Base-by-base conservation (phyloP, 2,329 filamentous ascomycete species). In the Fusarium anguioides region DNA sequence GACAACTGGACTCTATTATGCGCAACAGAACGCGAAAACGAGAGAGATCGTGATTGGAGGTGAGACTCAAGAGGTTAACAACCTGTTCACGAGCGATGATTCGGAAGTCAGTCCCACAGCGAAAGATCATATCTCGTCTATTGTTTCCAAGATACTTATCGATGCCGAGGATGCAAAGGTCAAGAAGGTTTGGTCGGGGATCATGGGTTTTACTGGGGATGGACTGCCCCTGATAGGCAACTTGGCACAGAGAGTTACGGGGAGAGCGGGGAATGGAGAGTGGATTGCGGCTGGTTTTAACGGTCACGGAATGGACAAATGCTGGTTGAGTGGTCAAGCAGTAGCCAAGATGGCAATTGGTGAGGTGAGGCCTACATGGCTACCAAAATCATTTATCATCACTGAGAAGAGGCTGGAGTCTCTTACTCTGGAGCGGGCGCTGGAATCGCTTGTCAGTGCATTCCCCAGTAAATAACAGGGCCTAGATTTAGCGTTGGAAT, bases 31-130 rank as follows among this genome's bases (percentile, higher is more conserved):
- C 20, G 58, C 66, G 5, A 23, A 54, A 2, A 72, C 74, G 1
- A 76, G 80, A 11, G 80, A 84, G 46, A 77, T 86, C 61, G 82
- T 86, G 76, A 73, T 84, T 6, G 84, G 84, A 2, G 84, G 84
- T 0, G 85, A 83, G 0, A 82, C 82, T 45, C 75, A 76, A 8
- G 46, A 55, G 10, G n/a, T 74, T 3, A 29, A 77, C 10, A 78
- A 81, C 31, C 42, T 86, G 0, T 82, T 83, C 0, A 70, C 80
- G 2, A 76, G 77, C 3, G 79, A 82, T 9, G 84, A 87, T 65
- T 75, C 75, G 2, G 61, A 69, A 7, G 63, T 81, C 6, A 78
- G 81, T 4, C 57, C 75, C 3, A 54, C 75, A 21, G 77, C 73
- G n/a, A 61, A 68, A 18, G 74, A 71, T 26, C 76, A 75, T 64